phyloP scores from a whole-genome alignment of 768 basidiomycete genomes.

The Cyathus striatus region DNA sequence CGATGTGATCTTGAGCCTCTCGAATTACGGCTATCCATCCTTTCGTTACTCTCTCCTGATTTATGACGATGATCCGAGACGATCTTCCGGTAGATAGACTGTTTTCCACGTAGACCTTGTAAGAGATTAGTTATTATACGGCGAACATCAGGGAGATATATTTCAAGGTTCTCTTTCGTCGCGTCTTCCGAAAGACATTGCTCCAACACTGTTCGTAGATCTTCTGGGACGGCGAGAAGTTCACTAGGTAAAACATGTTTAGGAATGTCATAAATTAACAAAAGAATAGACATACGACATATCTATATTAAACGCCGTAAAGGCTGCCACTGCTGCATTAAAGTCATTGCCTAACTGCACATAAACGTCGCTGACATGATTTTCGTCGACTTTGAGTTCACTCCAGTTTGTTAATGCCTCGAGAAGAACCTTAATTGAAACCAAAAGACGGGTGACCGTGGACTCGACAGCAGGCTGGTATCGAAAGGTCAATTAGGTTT shows the following conservation, averaged over 20 bases:
- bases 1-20: constrained; percentile 43
- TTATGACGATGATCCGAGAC: constrained; percentile 57
- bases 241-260: constrained; percentile 76
- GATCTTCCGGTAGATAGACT: constrained; percentile 79
- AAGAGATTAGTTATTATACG: constrained; percentile 90
- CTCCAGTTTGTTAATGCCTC: constrained; percentile 89
- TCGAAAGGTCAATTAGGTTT: constrained; percentile 5
- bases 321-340: constrained; percentile 88
- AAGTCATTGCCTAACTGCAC: constrained; percentile 97
- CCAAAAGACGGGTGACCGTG: constrained; percentile 86
- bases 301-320: constrained; percentile 77
- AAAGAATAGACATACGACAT: constrained; percentile 91
- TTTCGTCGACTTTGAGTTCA: constrained; percentile 61
- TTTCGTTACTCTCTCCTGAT: constrained; percentile 46
- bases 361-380: constrained; percentile 92
- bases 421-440: constrained; percentile 92
- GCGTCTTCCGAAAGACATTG: constrained; percentile 90
- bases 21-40: constrained; percentile 57
- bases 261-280: too few species aligned
- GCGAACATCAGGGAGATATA: constrained; percentile 87
- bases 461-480: constrained; percentile 78
- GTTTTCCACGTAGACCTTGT: constrained; percentile 89
- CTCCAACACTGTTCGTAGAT: constrained; percentile 86
- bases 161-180: constrained; percentile 74
- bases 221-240: constrained; percentile 80